Evolutionary conservation across 2,329 filamentous ascomycete species (phyloP).

Genomic region (Gaeumannomyces sp.): DNA sequence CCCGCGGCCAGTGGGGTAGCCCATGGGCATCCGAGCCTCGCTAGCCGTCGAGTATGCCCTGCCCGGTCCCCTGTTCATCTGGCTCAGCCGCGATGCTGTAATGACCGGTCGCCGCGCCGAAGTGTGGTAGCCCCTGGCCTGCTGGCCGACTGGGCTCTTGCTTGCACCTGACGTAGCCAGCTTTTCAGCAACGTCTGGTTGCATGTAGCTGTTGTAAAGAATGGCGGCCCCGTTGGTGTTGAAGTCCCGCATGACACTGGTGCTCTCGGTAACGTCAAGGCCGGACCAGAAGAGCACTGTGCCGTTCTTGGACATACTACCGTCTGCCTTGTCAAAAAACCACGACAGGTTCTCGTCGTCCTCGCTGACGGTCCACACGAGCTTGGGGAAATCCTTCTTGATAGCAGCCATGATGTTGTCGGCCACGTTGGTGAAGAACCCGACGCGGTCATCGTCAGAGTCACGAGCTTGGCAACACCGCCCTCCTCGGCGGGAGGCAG

Average conservation of each 20-base stretch:
- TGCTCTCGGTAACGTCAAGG: constrained; percentile 72
- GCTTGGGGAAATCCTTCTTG: constrained; percentile 85
- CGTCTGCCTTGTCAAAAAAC: constrained; percentile 97
- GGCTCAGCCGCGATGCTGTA: constrained; percentile 7
- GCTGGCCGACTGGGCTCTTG: constrained; percentile 33
- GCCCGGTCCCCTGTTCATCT: too few relatives aligned
- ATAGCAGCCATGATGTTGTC: constrained; percentile 93
- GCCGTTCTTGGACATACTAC: constrained; percentile 77
- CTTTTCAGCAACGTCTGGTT: not conserved
- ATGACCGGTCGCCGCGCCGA: constrained; percentile 33
- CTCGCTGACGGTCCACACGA: constrained; percentile 94
- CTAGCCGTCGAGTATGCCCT: constrained; percentile 11
- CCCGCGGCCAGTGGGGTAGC: constrained; percentile 15
- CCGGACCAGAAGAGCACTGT: constrained; percentile 97
- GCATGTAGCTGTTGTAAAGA: constrained; percentile 38
- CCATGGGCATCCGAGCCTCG: constrained; percentile 11
- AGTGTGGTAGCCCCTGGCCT: constrained; percentile 65
- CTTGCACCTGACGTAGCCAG: constrained; percentile 1
- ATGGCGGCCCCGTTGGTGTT: constrained; percentile 74
- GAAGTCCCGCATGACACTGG: constrained; percentile 79
- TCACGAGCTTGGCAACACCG: constrained; percentile 74
- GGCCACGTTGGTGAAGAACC: constrained; percentile 93
- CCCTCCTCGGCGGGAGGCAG: constrained; percentile 63
- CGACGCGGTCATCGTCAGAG: constrained; percentile 86
- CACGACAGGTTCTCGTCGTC: constrained; percentile 95